These are phyloP conservation scores for Turnera subulata DNA, from an alignment of 345 rosid genomes.

Conservation along the genomic window DNA sequence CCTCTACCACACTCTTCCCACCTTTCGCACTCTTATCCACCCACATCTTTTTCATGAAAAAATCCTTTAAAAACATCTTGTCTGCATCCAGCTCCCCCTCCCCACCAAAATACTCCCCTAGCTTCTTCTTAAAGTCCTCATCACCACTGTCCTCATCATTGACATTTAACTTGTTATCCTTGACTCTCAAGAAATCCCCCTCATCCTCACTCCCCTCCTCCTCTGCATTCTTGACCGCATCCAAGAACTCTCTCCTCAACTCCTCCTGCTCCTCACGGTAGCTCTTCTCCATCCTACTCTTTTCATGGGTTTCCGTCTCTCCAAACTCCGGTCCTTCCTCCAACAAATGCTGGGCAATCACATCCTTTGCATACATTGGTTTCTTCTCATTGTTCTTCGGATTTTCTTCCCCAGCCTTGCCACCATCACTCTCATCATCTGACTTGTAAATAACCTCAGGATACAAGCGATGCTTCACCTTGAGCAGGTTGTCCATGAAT, in stretches of 20 bases:
- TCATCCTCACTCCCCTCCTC: conserved; percentile 38
- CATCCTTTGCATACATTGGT: conserved; percentile 62
- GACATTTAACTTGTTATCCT: conserved; percentile 33
- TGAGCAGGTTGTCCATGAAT: conserved; percentile 42
- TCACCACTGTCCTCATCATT: conserved; percentile 17
- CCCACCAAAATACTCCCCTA: conserved; percentile 61
- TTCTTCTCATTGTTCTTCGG: conserved; percentile 25
- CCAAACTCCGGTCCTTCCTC: conserved; percentile 64
- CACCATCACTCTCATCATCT: conserved; percentile 19
- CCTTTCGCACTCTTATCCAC: conserved; percentile 39
- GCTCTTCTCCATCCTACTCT: conserved; percentile 24
- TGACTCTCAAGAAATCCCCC: conserved; percentile 42
- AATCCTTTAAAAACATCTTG: conserved; percentile 57
- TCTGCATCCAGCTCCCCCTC: conserved; percentile 46
- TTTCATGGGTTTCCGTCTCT: conserved; percentile 23
- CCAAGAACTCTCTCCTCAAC: conserved; percentile 43
- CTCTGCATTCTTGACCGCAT: conserved; percentile 30
- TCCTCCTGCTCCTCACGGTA: conserved; percentile 63
- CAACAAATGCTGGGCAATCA: conserved; percentile 58
- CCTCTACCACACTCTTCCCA: conserved; percentile 21
- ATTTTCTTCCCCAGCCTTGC: conserved; percentile 4
- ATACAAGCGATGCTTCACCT: conserved; percentile 45
- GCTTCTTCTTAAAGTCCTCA: conserved; percentile 38
- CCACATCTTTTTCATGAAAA: conserved; percentile 72
- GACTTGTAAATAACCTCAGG: conserved; percentile 43